Base-by-base conservation (phyloP, 2,329 filamentous ascomycete genomes). In the Xylaria sp. region DNA sequence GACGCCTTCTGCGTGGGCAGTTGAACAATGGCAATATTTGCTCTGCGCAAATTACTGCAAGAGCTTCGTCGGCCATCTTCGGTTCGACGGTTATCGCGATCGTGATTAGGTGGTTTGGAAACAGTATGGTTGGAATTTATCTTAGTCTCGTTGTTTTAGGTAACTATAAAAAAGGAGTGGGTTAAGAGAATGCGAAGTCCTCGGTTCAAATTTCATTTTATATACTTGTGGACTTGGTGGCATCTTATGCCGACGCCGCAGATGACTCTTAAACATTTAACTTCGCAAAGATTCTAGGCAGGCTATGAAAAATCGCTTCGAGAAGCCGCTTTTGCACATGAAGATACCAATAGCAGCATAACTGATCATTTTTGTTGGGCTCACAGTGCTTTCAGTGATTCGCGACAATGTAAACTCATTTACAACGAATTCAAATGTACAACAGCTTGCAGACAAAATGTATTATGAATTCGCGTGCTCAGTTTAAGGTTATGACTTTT, bases 21-120 rank as follows among this genome's bases (percentile, higher is more conserved):
- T 52, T 52, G 23, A 53, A 53, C 15, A 53, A 20, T n/a, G 60
- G 60, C n/a, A 25, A 36, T 32, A 45, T 23, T 15, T 10, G 58
- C 9, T 59, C 15, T 23, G 10, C 28, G 23, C 9, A 34, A 23
- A 48, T 23, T 7, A n/a, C 28, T 4, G 28, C 9, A 28, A 46
- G 41, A 34, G 30, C 20, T 15, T 59, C 30, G 28, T 59, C 15
- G 8, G 13, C 32, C 43, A 60, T 60, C n/a, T 25, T 60, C 8
- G 41, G 15, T 23, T 28, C 1, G 4, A 50, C 28, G 15, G 39
- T 10, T 36, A 8, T 7, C 2, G 45, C 8, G 7, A 8, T 50
- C 3, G 13, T 60, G 3, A 1, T 28, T 7, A 10, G 18, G 20
- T 39, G 4, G 12, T 50, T n/a, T 20, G 15, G 28, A 4, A 53